Evolutionary conservation across 2,329 filamentous ascomycete genomes (phyloP).

Genomic region (Torrubiella hemipterigena): DNA sequence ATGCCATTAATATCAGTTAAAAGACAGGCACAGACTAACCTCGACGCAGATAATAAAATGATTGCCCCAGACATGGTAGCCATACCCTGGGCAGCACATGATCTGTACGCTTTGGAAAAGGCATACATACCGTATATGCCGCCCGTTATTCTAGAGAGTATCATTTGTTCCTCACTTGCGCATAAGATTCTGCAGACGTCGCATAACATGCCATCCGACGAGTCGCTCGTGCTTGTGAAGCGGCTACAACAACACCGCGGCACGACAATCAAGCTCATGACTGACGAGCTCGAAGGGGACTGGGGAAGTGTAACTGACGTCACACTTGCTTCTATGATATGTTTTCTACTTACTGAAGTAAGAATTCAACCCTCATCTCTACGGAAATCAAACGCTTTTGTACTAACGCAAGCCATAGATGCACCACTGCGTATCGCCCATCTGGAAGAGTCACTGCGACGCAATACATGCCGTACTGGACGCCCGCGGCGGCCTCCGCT

Average conservation of each 20-base stretch:
- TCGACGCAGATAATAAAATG: constrained; percentile 7
- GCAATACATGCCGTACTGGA: constrained; percentile 8
- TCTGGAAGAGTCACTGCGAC: constrained; percentile 9
- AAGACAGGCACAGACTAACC: not conserved
- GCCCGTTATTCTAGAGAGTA: constrained; percentile 5
- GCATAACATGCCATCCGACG: constrained; percentile 2
- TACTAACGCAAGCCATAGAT: constrained; percentile 2
- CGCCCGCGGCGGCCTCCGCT: too few species aligned
- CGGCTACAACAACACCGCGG: constrained; percentile 9
- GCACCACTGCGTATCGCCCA: constrained; percentile 8
- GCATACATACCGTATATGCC: constrained; percentile 3
- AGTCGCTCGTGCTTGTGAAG: constrained; percentile 3
- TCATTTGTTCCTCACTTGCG: constrained; percentile 7
- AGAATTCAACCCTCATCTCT: not conserved
- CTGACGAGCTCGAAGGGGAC: constrained; percentile 3
- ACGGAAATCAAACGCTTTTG: too few species aligned
- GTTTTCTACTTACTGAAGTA: constrained; percentile 10
- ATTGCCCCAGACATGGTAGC: constrained; percentile 11
- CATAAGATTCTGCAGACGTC: constrained; percentile 9
- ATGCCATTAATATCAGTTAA: not conserved
- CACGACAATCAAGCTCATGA: constrained; percentile 8
- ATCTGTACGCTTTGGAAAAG: constrained; percentile 7
- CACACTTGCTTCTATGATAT: constrained; percentile 6
- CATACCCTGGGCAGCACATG: constrained; percentile 1
- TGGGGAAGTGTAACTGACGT: not conserved